Conservation (phyloP, 306 rosid genomes). For the Vigna trinervia region DNA sequence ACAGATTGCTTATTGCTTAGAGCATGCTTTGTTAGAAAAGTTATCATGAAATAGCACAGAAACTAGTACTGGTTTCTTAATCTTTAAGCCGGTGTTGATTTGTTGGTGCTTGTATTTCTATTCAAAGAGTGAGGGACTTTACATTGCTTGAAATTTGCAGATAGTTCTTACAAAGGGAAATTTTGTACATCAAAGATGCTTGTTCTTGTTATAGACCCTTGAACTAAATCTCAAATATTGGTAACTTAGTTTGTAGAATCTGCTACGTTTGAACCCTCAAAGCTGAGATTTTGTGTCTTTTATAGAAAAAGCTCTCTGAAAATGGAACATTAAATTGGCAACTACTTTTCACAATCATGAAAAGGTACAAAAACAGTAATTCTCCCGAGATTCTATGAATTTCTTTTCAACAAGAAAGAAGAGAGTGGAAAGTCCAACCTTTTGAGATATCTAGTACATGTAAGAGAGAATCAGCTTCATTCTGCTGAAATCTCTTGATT, state of each 20-base stretch:
- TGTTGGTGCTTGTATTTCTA: conserved; percentile 18
- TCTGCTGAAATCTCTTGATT: conserved; percentile 3
- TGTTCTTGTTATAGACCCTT: not conserved
- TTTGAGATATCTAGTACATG: conserved; percentile 12
- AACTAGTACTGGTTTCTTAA: conserved; percentile 33
- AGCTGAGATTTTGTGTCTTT: conserved; percentile 28
- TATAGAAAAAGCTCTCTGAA: conserved; percentile 1
- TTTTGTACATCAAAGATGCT: conserved; percentile 1
- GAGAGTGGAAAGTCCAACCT: not conserved
- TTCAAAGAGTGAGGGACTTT: not conserved
- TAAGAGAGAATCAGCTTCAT: conserved; percentile 19
- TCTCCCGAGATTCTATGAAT: conserved; percentile 3
- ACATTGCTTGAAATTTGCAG: conserved; percentile 8
- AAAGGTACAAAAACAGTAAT: not conserved
- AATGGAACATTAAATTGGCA: conserved; percentile 13
- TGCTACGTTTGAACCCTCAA: conserved; percentile 5
- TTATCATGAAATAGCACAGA: conserved; percentile 35
- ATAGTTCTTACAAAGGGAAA: not conserved
- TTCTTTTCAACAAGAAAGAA: conserved; percentile 17
- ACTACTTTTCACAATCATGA: conserved; percentile 14
- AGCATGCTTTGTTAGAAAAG: conserved; percentile 41
- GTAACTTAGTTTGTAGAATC: not conserved
- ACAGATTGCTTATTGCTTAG: conserved; percentile 43
- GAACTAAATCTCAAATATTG: conserved; percentile 7
- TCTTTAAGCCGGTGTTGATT: conserved; percentile 32